Evolutionary conservation across 306 rosid species (phyloP).

Genomic region (Mucuna pruriens): DNA sequence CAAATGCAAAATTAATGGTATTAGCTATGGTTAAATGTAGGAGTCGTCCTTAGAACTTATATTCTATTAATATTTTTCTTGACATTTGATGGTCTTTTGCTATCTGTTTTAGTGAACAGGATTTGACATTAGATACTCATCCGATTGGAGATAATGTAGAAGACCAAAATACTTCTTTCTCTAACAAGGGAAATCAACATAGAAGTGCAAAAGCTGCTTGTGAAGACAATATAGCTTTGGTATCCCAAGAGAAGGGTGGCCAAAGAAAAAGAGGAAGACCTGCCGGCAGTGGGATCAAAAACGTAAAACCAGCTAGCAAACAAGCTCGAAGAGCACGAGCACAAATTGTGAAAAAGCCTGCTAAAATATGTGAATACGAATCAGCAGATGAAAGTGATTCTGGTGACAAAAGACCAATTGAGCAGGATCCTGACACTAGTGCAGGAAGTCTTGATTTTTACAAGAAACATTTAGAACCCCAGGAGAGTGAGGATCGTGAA

Average conservation of each 20-base stretch:
- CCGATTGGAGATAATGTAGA: slow-evolving; percentile 31
- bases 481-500: slow-evolving; percentile 22
- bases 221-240: slow-evolving; percentile 36
- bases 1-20: background rate
- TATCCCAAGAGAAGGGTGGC: slow-evolving; percentile 46
- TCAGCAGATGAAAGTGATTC: slow-evolving; percentile 64
- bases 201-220: slow-evolving; percentile 43
- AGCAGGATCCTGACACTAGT: slow-evolving; percentile 34
- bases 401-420: slow-evolving; percentile 39
- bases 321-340: slow-evolving; percentile 58
- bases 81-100: slow-evolving; percentile 25
- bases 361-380: slow-evolving; percentile 66
- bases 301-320: slow-evolving; percentile 44
- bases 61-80: background rate
- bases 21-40: background rate
- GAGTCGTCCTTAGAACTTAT: background rate
- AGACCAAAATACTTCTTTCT: slow-evolving; percentile 29
- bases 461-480: slow-evolving; percentile 36
- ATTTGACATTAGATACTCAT: slow-evolving; percentile 41
- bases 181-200: slow-evolving; percentile 40
- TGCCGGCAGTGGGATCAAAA: slow-evolving; percentile 48
- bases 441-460: slow-evolving; percentile 30
- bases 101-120: slow-evolving; percentile 53
- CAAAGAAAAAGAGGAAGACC: slow-evolving; percentile 82
- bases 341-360: slow-evolving; percentile 54